Percentiles rank a stretch among this genome's conserved stretches.
Conservation (phyloP, 768 basidiomycete genomes). For the Naganishia onofrii region DNA sequence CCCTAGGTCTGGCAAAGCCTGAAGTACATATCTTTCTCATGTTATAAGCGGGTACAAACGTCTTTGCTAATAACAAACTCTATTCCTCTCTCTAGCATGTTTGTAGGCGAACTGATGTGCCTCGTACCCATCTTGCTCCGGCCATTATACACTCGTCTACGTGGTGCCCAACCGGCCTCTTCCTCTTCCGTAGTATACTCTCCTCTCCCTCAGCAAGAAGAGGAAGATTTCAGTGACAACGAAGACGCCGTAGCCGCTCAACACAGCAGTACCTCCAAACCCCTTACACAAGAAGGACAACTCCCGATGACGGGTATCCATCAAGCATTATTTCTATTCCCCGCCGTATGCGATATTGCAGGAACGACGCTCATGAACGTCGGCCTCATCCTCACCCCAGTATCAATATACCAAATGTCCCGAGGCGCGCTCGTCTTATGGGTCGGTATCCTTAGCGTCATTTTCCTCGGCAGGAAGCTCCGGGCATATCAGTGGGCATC, state of each 20-base stretch:
- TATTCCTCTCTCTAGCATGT: slow-evolving; percentile 47
- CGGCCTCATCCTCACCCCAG: slow-evolving; percentile 91
- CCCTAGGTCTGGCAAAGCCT: slow-evolving; percentile 51
- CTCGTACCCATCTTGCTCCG: slow-evolving; percentile 41
- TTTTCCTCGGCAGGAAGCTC: slow-evolving; percentile 80
- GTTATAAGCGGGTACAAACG: not conserved
- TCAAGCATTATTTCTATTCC: slow-evolving; percentile 70
- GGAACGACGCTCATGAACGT: slow-evolving; percentile 82
- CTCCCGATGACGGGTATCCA: slow-evolving; percentile 1
- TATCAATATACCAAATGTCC: slow-evolving; percentile 92
- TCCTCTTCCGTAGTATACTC: not conserved
- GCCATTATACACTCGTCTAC: slow-evolving; percentile 2
- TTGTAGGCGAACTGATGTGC: slow-evolving; percentile 81
- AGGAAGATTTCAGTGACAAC: slow-evolving; percentile 16
- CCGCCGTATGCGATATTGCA: slow-evolving; percentile 83
- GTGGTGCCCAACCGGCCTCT: not conserved
- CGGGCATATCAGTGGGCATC: slow-evolving; percentile 94
- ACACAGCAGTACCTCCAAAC: not conserved
- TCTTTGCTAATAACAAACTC: slow-evolving; percentile 15
- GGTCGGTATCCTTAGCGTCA: slow-evolving; percentile 83
- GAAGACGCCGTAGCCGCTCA: not conserved
- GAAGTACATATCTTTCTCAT: slow-evolving; percentile 38
- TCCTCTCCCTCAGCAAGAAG: slow-evolving; percentile 30
- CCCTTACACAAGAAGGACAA: not conserved
- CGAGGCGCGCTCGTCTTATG: slow-evolving; percentile 84